Base-by-base conservation (phyloP, 2,329 filamentous ascomycete species). In the Stemphylium beticola region DNA sequence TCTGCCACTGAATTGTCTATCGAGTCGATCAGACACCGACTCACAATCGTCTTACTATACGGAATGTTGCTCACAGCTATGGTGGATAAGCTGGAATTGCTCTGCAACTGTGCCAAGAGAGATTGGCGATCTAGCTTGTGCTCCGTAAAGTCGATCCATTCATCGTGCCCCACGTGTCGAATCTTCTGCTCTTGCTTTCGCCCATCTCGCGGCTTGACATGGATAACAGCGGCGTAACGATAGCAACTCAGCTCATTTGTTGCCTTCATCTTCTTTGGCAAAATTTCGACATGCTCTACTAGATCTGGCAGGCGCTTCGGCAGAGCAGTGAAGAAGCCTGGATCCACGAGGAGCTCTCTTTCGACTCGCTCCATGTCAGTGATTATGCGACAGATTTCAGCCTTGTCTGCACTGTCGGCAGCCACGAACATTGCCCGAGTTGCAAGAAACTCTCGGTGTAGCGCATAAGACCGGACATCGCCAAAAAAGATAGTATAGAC, bases 201-300 rank as follows among this genome's bases (percentile, higher is more conserved):
- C 14, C 8, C 20, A 4, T 39, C n/a, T 22, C 2, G 4, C 6
- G 9, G 2, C 6, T 6, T 26, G 5, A 20, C 9, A 15, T 51
- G 29, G 1, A 50, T 15, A 15, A 43, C 53, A 5, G 61, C 57
- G 12, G 58, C 49, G 17, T 50, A 50, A 11, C 51, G 50, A 17
- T 55, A 58, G 22, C 51, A 55, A 32, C 55, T 58, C 4, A 55
- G 47, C 38, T 58, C 55, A 26, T 58, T 58, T n/a, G 51, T 55
- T 24, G 51, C 47, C 12, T 38, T 49, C 46, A 58, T 48, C 15
- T 38, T 51, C 52, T 58, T 58, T 1, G 48, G 56, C 17, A 53
- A 24, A 26, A 58, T 55, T 38, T 58, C 55, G 7, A 58, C 41
- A 9, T 51, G 40, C 53, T 52, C 47, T 0, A 55, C 22, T 1